A percentile compares a stretch with the other conserved stretches of the same genome.
phyloP scores from a whole-genome alignment of 192 early-diverging fungal species.

The Radiomyces spectabilis region DNA sequence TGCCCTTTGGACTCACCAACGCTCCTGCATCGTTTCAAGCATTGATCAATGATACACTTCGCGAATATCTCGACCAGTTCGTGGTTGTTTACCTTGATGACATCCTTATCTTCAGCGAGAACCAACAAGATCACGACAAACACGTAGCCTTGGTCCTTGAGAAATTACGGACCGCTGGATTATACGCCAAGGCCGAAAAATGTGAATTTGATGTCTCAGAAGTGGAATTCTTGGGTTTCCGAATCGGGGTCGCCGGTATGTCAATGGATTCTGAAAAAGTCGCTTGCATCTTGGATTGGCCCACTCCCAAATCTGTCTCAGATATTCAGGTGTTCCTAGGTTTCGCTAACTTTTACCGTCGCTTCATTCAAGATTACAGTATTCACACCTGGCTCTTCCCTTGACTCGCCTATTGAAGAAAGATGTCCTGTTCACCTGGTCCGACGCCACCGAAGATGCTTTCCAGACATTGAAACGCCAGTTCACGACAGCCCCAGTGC shows the following conservation, averaged over 20 bases:
- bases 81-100: too few relatives aligned
- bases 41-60: too few relatives aligned
- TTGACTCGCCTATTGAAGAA: slow-evolving; percentile 11
- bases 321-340: slow-evolving; percentile 21
- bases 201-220: too few relatives aligned
- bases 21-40: slow-evolving; percentile 50
- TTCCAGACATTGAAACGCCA: background rate
- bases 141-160: slow-evolving; percentile 7
- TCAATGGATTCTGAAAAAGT: slow-evolving; percentile 12
- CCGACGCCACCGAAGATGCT: background rate
- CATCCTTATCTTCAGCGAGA: too few relatives aligned
- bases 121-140: slow-evolving; percentile 1
- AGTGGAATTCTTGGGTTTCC: slow-evolving; percentile 10
- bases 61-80: too few relatives aligned
- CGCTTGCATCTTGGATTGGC: slow-evolving; percentile 11
- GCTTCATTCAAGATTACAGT: slow-evolving; percentile 20
- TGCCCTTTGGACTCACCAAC: slow-evolving; percentile 60
- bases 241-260: background rate
- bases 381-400: slow-evolving; percentile 1
- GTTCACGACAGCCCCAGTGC: background rate
- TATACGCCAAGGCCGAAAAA: slow-evolving; percentile 2
- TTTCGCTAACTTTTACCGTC: slow-evolving; percentile 12
- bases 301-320: background rate
- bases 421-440: background rate
- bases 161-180: background rate